These are phyloP conservation scores for Pseudogymnoascus sp. DNA, from an alignment of 2,329 filamentous ascomycete genomes.

Conservation along the genomic window DNA sequence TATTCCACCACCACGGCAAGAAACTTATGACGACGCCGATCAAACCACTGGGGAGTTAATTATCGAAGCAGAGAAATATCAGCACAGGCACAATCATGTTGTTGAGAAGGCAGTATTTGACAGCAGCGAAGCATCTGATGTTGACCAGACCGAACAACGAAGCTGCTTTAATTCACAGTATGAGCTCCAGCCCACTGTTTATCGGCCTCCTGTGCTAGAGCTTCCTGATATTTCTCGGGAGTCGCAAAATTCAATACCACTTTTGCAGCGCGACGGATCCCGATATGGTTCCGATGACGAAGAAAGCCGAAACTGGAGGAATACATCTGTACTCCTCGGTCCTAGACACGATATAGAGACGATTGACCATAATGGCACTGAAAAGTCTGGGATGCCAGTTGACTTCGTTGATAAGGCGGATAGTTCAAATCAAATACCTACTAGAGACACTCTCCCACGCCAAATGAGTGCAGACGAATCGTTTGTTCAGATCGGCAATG, in stretches of 20 bases:
- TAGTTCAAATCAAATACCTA: conserved; percentile 33
- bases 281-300: conserved; percentile 41
- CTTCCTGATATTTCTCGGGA: conserved; percentile 57
- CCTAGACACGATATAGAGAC: conserved; percentile 34
- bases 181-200: conserved; percentile 24
- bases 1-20: conserved; percentile 7
- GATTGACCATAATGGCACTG: conserved; percentile 21
- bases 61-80: conserved; percentile 33
- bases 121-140: conserved; percentile 22
- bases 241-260: conserved; percentile 69
- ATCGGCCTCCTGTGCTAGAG: conserved; percentile 31
- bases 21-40: conserved; percentile 5
- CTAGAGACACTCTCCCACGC: conserved; percentile 16
- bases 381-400: conserved; percentile 39
- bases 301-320: conserved; percentile 42
- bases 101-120: conserved; percentile 34
- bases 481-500: conserved; percentile 20
- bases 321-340: conserved; percentile 46
- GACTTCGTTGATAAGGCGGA: conserved; percentile 47
- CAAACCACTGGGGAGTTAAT: not conserved
- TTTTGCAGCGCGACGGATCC: conserved; percentile 60
- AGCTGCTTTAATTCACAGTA: conserved; percentile 10
- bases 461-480: conserved; percentile 29
- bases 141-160: conserved; percentile 16
- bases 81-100: conserved; percentile 40